phyloP scores from a whole-genome alignment of 768 basidiomycete genomes.

The Cantharellus cinnabarinus region DNA sequence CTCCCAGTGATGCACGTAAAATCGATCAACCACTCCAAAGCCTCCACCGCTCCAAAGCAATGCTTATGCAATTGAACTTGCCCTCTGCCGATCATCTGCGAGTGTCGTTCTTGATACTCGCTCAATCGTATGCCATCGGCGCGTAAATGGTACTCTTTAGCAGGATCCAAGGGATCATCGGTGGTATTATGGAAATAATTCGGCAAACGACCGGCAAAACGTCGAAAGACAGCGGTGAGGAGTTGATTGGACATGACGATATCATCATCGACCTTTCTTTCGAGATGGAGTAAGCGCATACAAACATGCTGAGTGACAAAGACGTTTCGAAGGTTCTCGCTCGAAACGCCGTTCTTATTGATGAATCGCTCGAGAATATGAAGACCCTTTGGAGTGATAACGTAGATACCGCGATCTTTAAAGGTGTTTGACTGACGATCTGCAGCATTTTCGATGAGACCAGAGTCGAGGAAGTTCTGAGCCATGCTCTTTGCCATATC shows the following conservation, averaged over 20 bases:
- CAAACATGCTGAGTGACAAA: slow-evolving; percentile 89
- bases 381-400: slow-evolving; percentile 90
- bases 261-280: slow-evolving; percentile 79
- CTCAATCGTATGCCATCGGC: slow-evolving; percentile 51
- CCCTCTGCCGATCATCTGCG: slow-evolving; percentile 30
- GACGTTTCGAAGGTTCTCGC: slow-evolving; percentile 75
- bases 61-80: slow-evolving; percentile 34
- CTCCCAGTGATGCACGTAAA: slow-evolving; percentile 89
- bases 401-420: slow-evolving; percentile 94
- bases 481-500: slow-evolving; percentile 99
- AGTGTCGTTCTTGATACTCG: slow-evolving; percentile 50
- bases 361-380: slow-evolving; percentile 99
- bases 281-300: slow-evolving; percentile 93
- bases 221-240: slow-evolving; percentile 83
- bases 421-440: slow-evolving; percentile 77
- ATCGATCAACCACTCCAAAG: slow-evolving; percentile 93
- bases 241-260: slow-evolving; percentile 90
- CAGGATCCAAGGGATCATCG: slow-evolving; percentile 29
- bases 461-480: slow-evolving; percentile 99
- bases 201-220: slow-evolving; percentile 76
- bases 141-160: slow-evolving; percentile 58
- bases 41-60: slow-evolving; percentile 71
- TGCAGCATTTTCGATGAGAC: slow-evolving; percentile 88
- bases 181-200: slow-evolving; percentile 40
- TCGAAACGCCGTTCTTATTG: slow-evolving; percentile 94